Evolutionary conservation across 2,329 filamentous ascomycete species (phyloP), one percentile per base, ranked within the genome.

Genomic region (Sodiomyces alkalinus): DNA sequence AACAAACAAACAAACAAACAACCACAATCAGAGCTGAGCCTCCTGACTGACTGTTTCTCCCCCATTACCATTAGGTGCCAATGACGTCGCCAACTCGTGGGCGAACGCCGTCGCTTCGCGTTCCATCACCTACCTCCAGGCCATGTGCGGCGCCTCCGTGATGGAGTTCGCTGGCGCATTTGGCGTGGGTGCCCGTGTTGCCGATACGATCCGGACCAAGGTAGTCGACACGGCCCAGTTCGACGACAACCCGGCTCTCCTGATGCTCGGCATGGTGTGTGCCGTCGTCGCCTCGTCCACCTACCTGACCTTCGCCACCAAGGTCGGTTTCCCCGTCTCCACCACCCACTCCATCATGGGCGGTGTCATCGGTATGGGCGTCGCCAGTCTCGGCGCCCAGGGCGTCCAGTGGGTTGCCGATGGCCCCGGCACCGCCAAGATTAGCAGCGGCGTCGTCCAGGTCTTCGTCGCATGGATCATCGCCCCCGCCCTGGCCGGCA

Each of bases 11-110:
- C 16, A 11, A 3, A n/a, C 5, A 22, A 15, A 12, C 32, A 31
- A 17, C 34, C 8, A 7, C 6, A 6, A n/a, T 1, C 7, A n/a
- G n/a, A n/a, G n/a, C n/a, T n/a, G n/a, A n/a, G n/a, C n/a, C n/a
- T n/a, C n/a, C n/a, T n/a, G n/a, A n/a, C 5, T 13, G 14, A 23
- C 16, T 14, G 5, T 19, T 16, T 17, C 16, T 10, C 3, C 16
- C 17, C 7, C n/a, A 5, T 17, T 6, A 3, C 6, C 4, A 9
- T 3, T 15, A 41, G 41, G 41, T 30, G 41, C 40, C 29, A 44
- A 60, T 51, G 69, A 74, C 68, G 68, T 74, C 29, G 69, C 69
- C 41, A 74, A 74, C 49, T 57, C 67, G 17, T 74, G 63, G 58
- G 69, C 69, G 9, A 74, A 69, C 30, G 66, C 61, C 37, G 69